Base-by-base conservation (phyloP, 208 protist genomes). In the Trichomonas gallinae region DNA sequence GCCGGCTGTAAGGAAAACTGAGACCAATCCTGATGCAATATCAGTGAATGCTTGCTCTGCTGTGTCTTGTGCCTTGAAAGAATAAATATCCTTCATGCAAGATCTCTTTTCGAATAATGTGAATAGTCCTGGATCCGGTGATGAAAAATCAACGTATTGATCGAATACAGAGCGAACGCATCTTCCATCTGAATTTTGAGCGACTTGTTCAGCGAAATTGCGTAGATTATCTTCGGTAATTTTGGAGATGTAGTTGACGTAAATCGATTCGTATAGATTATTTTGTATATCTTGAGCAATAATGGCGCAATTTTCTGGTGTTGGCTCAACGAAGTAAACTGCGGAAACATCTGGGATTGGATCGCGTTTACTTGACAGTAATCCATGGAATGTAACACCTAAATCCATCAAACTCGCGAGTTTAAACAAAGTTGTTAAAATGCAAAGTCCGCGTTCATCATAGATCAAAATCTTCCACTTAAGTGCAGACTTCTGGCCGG, bases 61-160 rank as follows among this genome's bases (percentile, higher is more conserved):
- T 31, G 40, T 26, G 4, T 93, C 87, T 48, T 93, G 40, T 36
- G 87, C 45, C 51, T 51, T 48, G 38, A 93, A 93, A 15, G 40
- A 42, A 36, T 48, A 93, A 48, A 93, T 51, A 38, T 34, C 40
- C 17, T 48, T 13, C 44, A 93, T 93, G 17, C 40, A 48, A 31
- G 23, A n/a, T 4, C 45, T 13, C 31, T 51, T 48, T 51, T 93
- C 87, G 44, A 51, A 93, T 38, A 93, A 44, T 51, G 87, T 93
- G 15, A 93, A 93, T 0, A 93, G 26, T 48, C 45, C 17, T 42
- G 87, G 87, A 58, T 93, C 87, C 38, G 34, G 21, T 38, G 87
- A 93, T 93, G 87, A 93, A 36, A 93, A 93, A 10, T 93, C 26
- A 17, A 93, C 36, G 31, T 93, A 93, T 51, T 93, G 87, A 93